Base-by-base conservation (phyloP, 2,329 filamentous ascomycete genomes). In the Blumeria hordei region DNA sequence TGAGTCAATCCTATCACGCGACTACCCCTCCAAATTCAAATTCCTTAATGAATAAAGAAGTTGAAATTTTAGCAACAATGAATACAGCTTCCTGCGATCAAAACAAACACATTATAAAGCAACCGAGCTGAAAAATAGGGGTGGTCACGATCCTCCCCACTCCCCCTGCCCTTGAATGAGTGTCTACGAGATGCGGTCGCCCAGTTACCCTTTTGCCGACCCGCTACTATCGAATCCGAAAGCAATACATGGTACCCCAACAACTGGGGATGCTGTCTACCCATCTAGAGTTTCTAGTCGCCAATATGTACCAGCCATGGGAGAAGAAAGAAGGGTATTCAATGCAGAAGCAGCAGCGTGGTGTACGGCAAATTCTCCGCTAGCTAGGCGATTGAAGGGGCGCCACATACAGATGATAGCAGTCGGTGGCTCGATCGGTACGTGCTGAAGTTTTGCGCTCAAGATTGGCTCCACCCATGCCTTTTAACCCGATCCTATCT, bases 401-500 rank as follows among this genome's bases (percentile, higher is more conserved):
- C 75, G 88, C 43, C 90, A 95, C 71, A 67, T 95, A 65, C 88
- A 95, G 71, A 95, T 95, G 88, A 95, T 95, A 72, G 90, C 90
- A 16, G 94, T 95, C 60, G 88, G 88, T 62, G 88, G 88, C 47
- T 90, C 85, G 12, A 94, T 95, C 63, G 85, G 84, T 78, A 70
- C 21, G 21, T 55, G 66, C 44, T 21, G 9, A 45, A 47, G 10
- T 47, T 47, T 47, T 14, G 18, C 44, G 33, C 6, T 16, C 14
- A 32, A 56, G 2, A 28, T 2, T 28, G 2, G 44, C 44, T 28
- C n/a, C 11, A 47, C 12, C 33, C 16, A 16, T 28, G 21, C 11
- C 44, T 28, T 28, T 28, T 21, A 10, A 47, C 7, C 11, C 11
- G 33, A 21, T 47, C n/a, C 37, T 3, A 45, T 45, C 41, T 16